Evolutionary conservation across 2,329 filamentous ascomycete species (phyloP).

Genomic region (Scleromitrula shiraiana): DNA sequence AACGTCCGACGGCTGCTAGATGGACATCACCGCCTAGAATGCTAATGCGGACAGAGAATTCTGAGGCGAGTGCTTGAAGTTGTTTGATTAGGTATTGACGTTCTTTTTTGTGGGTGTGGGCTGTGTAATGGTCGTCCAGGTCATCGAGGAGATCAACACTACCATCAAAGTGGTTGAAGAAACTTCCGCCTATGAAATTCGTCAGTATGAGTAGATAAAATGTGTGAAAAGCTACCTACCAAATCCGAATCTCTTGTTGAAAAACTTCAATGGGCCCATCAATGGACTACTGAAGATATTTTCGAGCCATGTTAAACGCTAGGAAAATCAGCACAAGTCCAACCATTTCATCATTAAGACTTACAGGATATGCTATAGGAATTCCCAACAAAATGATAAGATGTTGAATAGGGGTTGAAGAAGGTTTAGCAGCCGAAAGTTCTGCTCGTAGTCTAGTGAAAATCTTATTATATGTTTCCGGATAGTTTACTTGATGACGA

Average conservation of each 20-base stretch:
- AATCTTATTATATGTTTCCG: constrained; percentile 78
- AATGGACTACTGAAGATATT: constrained; percentile 82
- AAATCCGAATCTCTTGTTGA: constrained; percentile 85
- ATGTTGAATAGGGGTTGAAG: constrained; percentile 75
- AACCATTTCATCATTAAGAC: constrained; percentile 23
- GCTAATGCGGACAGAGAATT: constrained; percentile 82
- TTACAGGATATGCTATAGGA: constrained; percentile 72
- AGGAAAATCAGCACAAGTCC: constrained; percentile 12
- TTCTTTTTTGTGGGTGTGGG: constrained; percentile 83
- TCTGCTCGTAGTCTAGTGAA: constrained; percentile 70
- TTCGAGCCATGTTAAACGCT: constrained; percentile 91
- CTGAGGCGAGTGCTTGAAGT: constrained; percentile 74
- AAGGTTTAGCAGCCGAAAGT: constrained; percentile 57
- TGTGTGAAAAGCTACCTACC: constrained; percentile 31
- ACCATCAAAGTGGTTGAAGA: constrained; percentile 94
- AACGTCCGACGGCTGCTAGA: constrained; percentile 82
- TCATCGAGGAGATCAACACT: constrained; percentile 89
- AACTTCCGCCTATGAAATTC: constrained; percentile 49
- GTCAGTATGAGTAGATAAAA: not conserved
- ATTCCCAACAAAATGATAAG: constrained; percentile 82
- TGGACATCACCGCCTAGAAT: constrained; percentile 94
- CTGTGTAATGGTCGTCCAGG: constrained; percentile 93
- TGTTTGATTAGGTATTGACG: constrained; percentile 70
- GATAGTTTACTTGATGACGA: constrained; percentile 88
- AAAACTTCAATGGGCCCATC: constrained; percentile 78